Base-by-base conservation (phyloP, 148 eudicot species). In the Nepenthes mirabilis region DNA sequence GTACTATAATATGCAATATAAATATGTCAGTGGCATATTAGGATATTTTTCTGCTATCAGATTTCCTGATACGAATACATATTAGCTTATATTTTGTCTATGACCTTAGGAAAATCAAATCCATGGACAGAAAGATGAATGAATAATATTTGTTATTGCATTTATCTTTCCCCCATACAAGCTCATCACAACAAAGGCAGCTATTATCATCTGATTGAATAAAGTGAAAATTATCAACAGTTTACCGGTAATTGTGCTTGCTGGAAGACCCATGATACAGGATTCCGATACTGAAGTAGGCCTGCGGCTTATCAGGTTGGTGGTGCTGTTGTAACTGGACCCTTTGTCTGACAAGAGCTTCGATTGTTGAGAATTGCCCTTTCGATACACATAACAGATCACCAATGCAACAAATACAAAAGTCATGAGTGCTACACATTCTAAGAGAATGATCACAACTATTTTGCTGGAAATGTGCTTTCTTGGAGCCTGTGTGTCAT, bases 271-370 rank as follows among this genome's bases (percentile, higher is more conserved):
- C 43, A 49, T 65, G 53, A 65, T 61, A 68, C 68, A 73, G 58
- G 76, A 72, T 33, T 66, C 67, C 34, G 77, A 43, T 59, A 68
- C 65, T 37, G 83, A 74, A 60, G 72, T 66, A 68, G 71, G 51
- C 55, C 72, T 80, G 9, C 69, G 76, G 74, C 78, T 80, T 55
- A 83, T 82, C 60, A 88, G 72, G 71, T 85, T 80, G 72, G 86
- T 73, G 57, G 70, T 69, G 69, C 96, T 83, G 65, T 71, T 82
- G 65, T 37, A 72, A 71, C 84, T 88, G 43, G 84, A 74, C 70
- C 75, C 82, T 68, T 73, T 79, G 57, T 82, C 90, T 13, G 82
- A 82, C 34, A 72, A 70, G 66, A 69, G 74, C 49, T 57, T 59
- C 66, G 74, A 68, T 57, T 71, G 67, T 63, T 71, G 65, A 66